Conservation (phyloP, 2,329 filamentous ascomycete genomes). For the Pestalotiopsis sp. region DNA sequence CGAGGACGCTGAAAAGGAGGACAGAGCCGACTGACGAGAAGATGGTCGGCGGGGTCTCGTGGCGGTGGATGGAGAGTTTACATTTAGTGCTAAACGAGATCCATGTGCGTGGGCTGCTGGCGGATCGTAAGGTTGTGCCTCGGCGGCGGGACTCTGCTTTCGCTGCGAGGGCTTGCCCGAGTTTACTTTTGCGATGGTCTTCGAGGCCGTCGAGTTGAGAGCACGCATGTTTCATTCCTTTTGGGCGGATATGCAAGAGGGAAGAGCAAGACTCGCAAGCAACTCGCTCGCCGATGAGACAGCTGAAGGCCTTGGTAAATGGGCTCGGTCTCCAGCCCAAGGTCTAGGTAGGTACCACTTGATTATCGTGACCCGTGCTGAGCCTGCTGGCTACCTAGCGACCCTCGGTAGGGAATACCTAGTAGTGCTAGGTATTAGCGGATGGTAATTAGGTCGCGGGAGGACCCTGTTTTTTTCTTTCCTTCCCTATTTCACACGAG, state of each 20-base stretch:
- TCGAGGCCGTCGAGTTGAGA: conserved; percentile 9
- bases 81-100: conserved; percentile 5
- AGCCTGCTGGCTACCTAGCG: neutral
- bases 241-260: neutral
- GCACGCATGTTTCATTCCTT: conserved; percentile 10
- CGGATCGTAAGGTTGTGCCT: neutral
- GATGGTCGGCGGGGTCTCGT: conserved; percentile 12
- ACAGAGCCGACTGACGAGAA: conserved; percentile 16
- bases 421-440: neutral
- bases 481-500: neutral
- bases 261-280: neutral
- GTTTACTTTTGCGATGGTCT: neutral
- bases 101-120: conserved; percentile 1
- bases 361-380: neutral
- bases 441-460: neutral
- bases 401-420: neutral
- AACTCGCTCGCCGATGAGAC: neutral
- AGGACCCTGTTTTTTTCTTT: neutral
- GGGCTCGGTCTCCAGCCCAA: neutral
- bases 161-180: neutral
- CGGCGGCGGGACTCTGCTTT: neutral
- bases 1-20: conserved; percentile 10
- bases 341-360: neutral
- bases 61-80: neutral
- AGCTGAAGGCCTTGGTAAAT: neutral